phyloP scores from a whole-genome alignment of 257 asterid genomes.

The Solanum piurae region DNA sequence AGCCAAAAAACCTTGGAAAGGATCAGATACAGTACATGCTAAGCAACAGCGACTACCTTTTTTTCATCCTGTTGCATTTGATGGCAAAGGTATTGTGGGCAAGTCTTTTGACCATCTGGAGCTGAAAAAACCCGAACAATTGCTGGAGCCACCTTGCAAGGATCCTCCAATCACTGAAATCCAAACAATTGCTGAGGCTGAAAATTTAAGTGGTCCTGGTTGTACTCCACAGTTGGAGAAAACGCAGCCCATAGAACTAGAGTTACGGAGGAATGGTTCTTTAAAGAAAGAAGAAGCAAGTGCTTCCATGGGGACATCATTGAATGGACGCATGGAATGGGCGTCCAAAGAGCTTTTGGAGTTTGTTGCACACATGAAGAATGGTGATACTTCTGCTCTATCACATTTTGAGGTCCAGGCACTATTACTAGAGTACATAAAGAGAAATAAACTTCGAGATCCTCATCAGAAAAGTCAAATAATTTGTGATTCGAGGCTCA shows the following conservation, averaged over 20 bases:
- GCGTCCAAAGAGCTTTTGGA: conserved; percentile 69
- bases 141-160: conserved; percentile 2
- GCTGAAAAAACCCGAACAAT: conserved; percentile 23
- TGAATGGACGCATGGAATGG: conserved; percentile 34
- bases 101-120: conserved; percentile 26
- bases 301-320: not conserved
- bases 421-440: conserved; percentile 55
- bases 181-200: not conserved
- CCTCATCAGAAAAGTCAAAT: conserved; percentile 64
- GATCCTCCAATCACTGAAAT: not conserved
- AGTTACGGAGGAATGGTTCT: conserved; percentile 1
- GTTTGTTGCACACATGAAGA: conserved; percentile 65
- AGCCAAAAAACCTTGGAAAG: conserved; percentile 51
- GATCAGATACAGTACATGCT: conserved; percentile 19
- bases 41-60: conserved; percentile 22
- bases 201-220: not conserved
- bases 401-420: conserved; percentile 60
- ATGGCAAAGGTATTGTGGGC: conserved; percentile 13
- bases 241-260: conserved; percentile 2
- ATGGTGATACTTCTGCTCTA: conserved; percentile 55
- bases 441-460: conserved; percentile 64
- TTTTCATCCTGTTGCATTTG: conserved; percentile 13
- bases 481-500: conserved; percentile 63
- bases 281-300: conserved; percentile 8
- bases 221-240: conserved; percentile 27